phyloP scores from a whole-genome alignment of 441 rosid species.

The Adansonia grandidieri region DNA sequence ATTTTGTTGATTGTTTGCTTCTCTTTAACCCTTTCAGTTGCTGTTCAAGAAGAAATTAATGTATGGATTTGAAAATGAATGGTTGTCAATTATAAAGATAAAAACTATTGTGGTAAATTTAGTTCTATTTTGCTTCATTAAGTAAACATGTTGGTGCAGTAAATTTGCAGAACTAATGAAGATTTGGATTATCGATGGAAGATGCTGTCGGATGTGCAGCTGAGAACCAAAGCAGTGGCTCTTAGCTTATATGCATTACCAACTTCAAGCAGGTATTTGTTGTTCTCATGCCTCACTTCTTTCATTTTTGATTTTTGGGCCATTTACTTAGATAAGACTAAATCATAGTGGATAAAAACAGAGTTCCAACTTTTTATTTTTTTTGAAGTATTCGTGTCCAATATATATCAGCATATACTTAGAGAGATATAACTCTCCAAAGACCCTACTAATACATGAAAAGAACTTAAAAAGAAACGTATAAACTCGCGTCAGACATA shows the following conservation, averaged over 20 bases:
- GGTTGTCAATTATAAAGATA: background rate
- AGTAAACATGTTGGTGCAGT: conserved; percentile 35
- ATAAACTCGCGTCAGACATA: too few relatives aligned
- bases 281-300: background rate
- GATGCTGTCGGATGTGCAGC: conserved; percentile 45
- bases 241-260: conserved; percentile 36
- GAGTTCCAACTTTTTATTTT: background rate
- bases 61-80: background rate
- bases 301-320: background rate
- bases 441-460: too few relatives aligned
- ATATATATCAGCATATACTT: too few relatives aligned
- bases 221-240: conserved; percentile 46
- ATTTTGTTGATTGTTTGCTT: background rate
- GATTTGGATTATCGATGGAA: conserved; percentile 53
- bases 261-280: conserved; percentile 39
- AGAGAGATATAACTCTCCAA: too few relatives aligned
- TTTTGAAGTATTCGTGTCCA: too few relatives aligned
- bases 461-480: too few relatives aligned
- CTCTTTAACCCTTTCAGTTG: background rate
- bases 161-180: conserved; percentile 47
- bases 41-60: background rate
- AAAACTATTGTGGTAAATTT: background rate
- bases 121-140: conserved; percentile 1
- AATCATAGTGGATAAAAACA: background rate
- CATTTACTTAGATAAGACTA: background rate